Evolutionary conservation across 2,329 filamentous ascomycete species (phyloP).

Genomic region (Alternaria sp.): DNA sequence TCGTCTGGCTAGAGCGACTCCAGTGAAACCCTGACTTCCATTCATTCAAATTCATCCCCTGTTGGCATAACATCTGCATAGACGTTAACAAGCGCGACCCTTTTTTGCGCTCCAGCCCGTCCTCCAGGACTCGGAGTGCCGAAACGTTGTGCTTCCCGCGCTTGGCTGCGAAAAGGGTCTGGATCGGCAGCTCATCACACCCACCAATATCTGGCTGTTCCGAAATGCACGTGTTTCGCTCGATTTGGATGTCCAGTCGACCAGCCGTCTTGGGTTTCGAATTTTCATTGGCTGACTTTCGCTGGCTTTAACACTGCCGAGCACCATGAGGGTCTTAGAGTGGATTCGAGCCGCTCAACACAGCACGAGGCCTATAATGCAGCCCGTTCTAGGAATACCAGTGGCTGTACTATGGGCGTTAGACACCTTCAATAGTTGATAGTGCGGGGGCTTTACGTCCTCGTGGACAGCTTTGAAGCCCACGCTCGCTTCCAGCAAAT

Average conservation of each 20-base stretch:
- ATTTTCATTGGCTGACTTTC: slow-evolving; percentile 30
- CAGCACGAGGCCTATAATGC: slow-evolving; percentile 18
- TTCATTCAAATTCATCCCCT: not conserved
- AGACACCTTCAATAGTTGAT: not conserved
- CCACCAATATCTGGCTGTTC: slow-evolving; percentile 33
- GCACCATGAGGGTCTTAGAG: slow-evolving; percentile 14
- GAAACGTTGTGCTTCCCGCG: slow-evolving; percentile 28
- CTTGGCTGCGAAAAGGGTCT: slow-evolving; percentile 27
- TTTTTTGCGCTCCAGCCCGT: slow-evolving; percentile 6
- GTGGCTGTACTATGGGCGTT: not conserved
- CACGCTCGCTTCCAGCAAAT: not conserved
- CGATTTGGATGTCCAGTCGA: slow-evolving; percentile 20
- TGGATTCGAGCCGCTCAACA: slow-evolving; percentile 11
- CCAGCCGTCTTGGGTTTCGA: slow-evolving; percentile 2
- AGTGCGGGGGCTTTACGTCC: not conserved
- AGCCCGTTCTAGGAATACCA: slow-evolving; percentile 4
- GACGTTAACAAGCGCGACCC: slow-evolving; percentile 12
- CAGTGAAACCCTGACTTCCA: not conserved
- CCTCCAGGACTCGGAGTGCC: slow-evolving; percentile 3
- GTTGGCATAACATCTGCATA: not conserved
- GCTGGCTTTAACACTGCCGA: slow-evolving; percentile 7
- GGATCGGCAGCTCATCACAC: slow-evolving; percentile 38
- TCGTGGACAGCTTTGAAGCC: not conserved
- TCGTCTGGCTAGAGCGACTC: not conserved
- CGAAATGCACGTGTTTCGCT: slow-evolving; percentile 18